Evolutionary conservation across 441 rosid species (phyloP).

Genomic region (Populus hybrid): DNA sequence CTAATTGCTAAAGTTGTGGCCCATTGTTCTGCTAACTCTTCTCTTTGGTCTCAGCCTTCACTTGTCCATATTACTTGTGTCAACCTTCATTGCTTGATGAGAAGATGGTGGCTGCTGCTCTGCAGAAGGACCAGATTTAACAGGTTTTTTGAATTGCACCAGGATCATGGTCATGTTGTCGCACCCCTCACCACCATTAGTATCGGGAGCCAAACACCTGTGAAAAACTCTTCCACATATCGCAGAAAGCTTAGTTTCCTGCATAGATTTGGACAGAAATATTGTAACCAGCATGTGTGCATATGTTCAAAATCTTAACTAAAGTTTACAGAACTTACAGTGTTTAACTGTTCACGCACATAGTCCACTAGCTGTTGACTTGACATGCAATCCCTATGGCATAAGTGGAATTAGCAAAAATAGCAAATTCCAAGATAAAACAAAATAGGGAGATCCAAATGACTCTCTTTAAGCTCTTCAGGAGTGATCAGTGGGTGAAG

Average conservation of each 20-base stretch:
- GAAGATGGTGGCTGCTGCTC: conserved; percentile 23
- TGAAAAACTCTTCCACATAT: conserved; percentile 78
- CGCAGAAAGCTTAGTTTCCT: conserved; percentile 80
- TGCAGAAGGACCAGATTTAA: conserved; percentile 16
- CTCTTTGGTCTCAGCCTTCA: neutral
- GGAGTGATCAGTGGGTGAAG: neutral
- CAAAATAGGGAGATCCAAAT: neutral
- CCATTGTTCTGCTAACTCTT: neutral
- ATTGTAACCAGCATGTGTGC: conserved; percentile 49
- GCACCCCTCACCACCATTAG: conserved; percentile 79
- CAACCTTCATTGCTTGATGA: conserved; percentile 2
- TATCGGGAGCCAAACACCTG: conserved; percentile 77
- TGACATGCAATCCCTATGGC: conserved; percentile 86
- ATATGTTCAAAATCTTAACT: conserved; percentile 32
- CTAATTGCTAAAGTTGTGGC: neutral
- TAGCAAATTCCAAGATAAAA: neutral
- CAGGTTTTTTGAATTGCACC: conserved; percentile 72
- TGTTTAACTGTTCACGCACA: conserved; percentile 57
- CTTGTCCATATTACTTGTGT: conserved; percentile 1
- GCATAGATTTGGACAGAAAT: conserved; percentile 32
- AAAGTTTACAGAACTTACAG: conserved; percentile 33
- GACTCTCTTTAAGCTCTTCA: neutral
- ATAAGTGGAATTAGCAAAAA: neutral
- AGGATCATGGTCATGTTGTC: conserved; percentile 97
- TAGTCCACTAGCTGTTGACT: conserved; percentile 91